A percentile compares a stretch with the other conserved stretches of the same genome.
These are phyloP conservation scores for Sparassis latifolia DNA, from an alignment of 1,284 basidiomycete genomes.

Conservation along the genomic window DNA sequence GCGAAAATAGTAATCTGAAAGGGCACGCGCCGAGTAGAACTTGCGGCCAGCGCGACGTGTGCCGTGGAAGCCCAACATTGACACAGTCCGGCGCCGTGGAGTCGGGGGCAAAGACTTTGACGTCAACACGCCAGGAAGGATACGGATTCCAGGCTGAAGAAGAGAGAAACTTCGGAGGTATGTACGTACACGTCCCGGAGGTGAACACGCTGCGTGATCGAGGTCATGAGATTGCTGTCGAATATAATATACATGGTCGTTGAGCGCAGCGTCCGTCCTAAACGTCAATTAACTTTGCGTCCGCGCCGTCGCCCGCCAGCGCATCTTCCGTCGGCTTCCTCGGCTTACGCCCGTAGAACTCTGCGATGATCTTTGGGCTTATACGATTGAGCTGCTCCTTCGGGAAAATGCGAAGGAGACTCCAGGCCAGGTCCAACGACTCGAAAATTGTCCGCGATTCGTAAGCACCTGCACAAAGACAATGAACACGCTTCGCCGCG, in stretches of 20 bases:
- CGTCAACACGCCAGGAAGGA: neutral
- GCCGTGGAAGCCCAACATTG: no score
- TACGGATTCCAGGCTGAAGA: neutral
- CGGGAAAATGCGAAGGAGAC: slow-evolving; percentile 95
- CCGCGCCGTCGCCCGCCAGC: slow-evolving; percentile 38
- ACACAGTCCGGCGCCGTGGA: no score
- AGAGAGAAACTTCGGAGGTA: neutral
- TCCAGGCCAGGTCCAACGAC: slow-evolving; percentile 96
- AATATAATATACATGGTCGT: slow-evolving; percentile 1
- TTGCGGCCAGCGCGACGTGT: no score
- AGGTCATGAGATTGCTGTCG: slow-evolving; percentile 5
- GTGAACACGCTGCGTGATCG: slow-evolving; percentile 3
- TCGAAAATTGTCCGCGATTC: slow-evolving; percentile 97
- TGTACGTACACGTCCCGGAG: slow-evolving; percentile 1
- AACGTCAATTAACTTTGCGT: slow-evolving; percentile 58
- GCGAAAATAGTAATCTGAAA: no score
- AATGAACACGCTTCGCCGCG: neutral
- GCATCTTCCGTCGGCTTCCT: slow-evolving; percentile 51
- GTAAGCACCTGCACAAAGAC: slow-evolving; percentile 65
- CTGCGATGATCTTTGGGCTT: slow-evolving; percentile 84
- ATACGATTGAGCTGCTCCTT: slow-evolving; percentile 98
- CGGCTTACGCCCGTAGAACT: slow-evolving; percentile 79
- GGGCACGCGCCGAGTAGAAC: no score
- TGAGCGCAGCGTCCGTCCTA: slow-evolving; percentile 12
- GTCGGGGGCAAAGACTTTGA: neutral